phyloP scores from a whole-genome alignment of 2,329 filamentous ascomycete species.

The Cryoendolithus antarcticus region DNA sequence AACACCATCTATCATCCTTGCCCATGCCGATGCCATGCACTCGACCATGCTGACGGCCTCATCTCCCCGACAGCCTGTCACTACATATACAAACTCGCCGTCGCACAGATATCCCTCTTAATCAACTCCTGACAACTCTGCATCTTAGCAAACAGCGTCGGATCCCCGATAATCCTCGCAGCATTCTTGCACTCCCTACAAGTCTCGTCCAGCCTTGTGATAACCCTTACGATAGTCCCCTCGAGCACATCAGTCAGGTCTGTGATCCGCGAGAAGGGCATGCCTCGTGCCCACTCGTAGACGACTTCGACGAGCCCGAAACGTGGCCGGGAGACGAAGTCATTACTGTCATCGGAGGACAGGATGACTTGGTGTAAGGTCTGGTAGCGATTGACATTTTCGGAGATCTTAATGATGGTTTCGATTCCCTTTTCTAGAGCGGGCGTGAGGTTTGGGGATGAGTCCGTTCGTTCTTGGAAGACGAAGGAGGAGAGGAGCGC shows the following conservation, averaged over 20 bases:
- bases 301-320: constrained; percentile 97
- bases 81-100: constrained; percentile 79
- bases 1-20: background rate
- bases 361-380: constrained; percentile 85
- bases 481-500: constrained; percentile 88
- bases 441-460: constrained; percentile 66
- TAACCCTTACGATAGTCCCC: constrained; percentile 91
- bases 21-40: constrained; percentile 17
- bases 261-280: constrained; percentile 97
- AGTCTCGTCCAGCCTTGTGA: constrained; percentile 87
- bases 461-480: constrained; percentile 91
- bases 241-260: constrained; percentile 92
- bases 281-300: constrained; percentile 94
- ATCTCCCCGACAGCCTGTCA: background rate
- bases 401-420: constrained; percentile 78
- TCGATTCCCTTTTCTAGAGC: constrained; percentile 71
- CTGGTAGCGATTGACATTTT: constrained; percentile 85
- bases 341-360: constrained; percentile 77
- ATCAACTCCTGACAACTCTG: constrained; percentile 95
- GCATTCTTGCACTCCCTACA: constrained; percentile 97
- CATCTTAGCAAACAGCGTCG: constrained; percentile 91
- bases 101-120: constrained; percentile 86
- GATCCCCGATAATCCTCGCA: constrained; percentile 87
- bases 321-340: constrained; percentile 74
- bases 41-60: constrained; percentile 9